Evolutionary conservation across 192 early-diverging fungal species (phyloP).

Genomic region (Pilobolus umbonatus): DNA sequence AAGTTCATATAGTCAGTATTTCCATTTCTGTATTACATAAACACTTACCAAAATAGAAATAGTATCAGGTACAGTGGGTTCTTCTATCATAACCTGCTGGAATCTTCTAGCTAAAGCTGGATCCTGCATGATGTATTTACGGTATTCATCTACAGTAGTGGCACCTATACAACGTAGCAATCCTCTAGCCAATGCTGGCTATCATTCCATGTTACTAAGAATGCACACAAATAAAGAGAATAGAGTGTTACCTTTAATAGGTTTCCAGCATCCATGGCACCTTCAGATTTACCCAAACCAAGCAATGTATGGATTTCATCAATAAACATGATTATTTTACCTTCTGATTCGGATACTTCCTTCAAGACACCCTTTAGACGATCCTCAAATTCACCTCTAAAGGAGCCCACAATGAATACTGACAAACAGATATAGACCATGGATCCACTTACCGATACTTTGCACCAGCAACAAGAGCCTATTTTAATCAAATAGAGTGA

Average conservation of each 20-base stretch:
- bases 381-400: conserved; percentile 79
- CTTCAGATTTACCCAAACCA: conserved; percentile 71
- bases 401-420: background rate
- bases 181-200: conserved; percentile 72
- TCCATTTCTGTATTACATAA: background rate
- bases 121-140: conserved; percentile 70
- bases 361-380: conserved; percentile 69
- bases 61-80: conserved; percentile 54
- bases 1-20: background rate
- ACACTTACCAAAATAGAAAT: conserved; percentile 58
- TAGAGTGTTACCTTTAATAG: conserved; percentile 53
- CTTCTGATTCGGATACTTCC: conserved; percentile 64
- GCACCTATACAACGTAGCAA: conserved; percentile 70
- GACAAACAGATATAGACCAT: background rate
- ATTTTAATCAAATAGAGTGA: background rate
- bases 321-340: conserved; percentile 75
- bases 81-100: conserved; percentile 63
- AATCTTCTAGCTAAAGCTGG: conserved; percentile 72
- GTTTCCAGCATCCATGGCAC: conserved; percentile 75
- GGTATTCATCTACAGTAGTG: conserved; percentile 77
- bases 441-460: conserved; percentile 60
- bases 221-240: background rate
- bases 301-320: conserved; percentile 77
- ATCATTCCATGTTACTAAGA: background rate
- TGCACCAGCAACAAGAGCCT: conserved; percentile 61